These are phyloP conservation scores for Phaeophleospora eucalypticola DNA, from an alignment of 2,329 filamentous ascomycete species.

Conservation along the genomic window DNA sequence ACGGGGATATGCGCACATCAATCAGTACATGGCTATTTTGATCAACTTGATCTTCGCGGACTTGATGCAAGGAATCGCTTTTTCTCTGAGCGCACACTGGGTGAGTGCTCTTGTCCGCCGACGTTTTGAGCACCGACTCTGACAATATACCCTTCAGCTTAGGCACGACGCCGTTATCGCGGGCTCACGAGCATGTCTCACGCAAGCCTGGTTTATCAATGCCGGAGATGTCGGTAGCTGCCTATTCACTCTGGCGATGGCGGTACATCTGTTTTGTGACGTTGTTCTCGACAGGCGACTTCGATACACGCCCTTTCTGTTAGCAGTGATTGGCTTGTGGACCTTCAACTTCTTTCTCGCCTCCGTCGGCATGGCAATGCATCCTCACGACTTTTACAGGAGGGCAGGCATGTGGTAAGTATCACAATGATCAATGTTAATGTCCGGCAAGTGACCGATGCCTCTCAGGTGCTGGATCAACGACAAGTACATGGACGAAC, in stretches of 20 bases:
- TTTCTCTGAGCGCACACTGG: slow-evolving; percentile 59
- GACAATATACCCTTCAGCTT: slow-evolving; percentile 30
- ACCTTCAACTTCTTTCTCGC: slow-evolving; percentile 55
- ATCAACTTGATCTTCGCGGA: slow-evolving; percentile 66
- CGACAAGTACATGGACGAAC: slow-evolving; percentile 48
- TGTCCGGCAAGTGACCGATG: too few species aligned
- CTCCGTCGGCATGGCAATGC: slow-evolving; percentile 47
- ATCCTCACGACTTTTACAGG: slow-evolving; percentile 51
- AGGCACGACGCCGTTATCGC: slow-evolving; percentile 51
- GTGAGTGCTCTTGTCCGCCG: neutral
- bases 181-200: slow-evolving; percentile 52
- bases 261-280: slow-evolving; percentile 60
- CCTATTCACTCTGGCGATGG: slow-evolving; percentile 62
- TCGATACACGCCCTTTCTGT: slow-evolving; percentile 49
- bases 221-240: slow-evolving; percentile 62
- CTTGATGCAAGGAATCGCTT: slow-evolving; percentile 61
- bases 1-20: slow-evolving; percentile 31
- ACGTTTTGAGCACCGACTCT: slow-evolving; percentile 11
- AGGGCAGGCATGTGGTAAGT: slow-evolving; percentile 57
- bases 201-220: slow-evolving; percentile 64
- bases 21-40: slow-evolving; percentile 65
- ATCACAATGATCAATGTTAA: too few species aligned
- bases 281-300: slow-evolving; percentile 55
- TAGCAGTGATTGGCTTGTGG: slow-evolving; percentile 52
- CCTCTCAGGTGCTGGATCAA: slow-evolving; percentile 55